Base-by-base conservation (phyloP, 2,329 filamentous ascomycete species). In the Pseudocercospora pini-densiflorae region DNA sequence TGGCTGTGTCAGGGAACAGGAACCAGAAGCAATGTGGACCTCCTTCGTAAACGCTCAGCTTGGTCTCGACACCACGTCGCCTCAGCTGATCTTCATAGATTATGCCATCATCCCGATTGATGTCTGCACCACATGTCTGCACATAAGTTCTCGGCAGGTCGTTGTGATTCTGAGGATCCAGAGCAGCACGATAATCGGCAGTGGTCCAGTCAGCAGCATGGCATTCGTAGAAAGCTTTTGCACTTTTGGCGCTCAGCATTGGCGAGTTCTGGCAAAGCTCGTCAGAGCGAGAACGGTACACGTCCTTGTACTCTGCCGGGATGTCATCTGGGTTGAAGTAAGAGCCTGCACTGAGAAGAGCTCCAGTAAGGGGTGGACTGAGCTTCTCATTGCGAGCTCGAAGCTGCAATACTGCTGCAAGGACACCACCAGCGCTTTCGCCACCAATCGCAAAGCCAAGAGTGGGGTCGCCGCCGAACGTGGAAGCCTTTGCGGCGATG, bases 401-500 rank as follows among this genome's bases (percentile, higher is more conserved):
- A 45, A 83, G 79, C 0, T 81, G 76, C 0, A 85, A 77, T 0
- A 81, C 80, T 0, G 80, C 79, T 0, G 82, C 78, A 63, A 85
- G 80, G 68, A 84, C 84, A 5, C 80, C 83, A 12, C 83, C 83
- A 1, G 83, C 83, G 1, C 81, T 83, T 10, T 79, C 80, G 27
- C 83, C 83, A 3, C 83, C 82, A 0, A 85, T 72, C 14, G 85
- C 66, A 65, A 85, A 84, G 1, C 82, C 83, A 14, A 74, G 73
- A 10, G 73, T 72, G 0, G 80, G 76, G 65, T 83, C 77, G 16
- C 78, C 79, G n/a, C 76, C 78, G 6, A 82, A 72, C 1, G 74
- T 63, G 19, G 72, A 24, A 19, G 80, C 78, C 62, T 83, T 78
- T 5, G 71, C 59, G 77, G 76, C 80, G 79, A 82, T 61, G 79